Evolutionary conservation across 805 yeast species (phyloP).

Genomic region (Zygosaccharomyces pseudorouxii): DNA sequence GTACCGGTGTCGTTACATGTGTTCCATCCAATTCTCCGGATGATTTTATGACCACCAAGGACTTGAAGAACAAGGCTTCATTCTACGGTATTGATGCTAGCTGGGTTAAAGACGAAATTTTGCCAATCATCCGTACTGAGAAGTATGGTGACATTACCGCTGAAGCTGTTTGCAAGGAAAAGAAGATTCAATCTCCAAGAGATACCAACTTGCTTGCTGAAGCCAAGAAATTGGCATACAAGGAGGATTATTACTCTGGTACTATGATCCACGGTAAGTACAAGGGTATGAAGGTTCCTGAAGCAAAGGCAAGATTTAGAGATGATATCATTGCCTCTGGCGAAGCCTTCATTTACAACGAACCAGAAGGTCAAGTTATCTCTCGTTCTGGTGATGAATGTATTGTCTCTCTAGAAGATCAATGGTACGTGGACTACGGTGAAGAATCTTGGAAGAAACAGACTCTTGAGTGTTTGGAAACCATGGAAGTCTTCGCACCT

Average conservation of each 20-base stretch:
- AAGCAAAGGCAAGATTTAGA: conserved; percentile 82
- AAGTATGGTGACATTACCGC: conserved; percentile 89
- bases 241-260: conserved; percentile 95
- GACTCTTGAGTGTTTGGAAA: conserved; percentile 71
- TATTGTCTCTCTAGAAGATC: conserved; percentile 95
- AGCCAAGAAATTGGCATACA: conserved; percentile 93
- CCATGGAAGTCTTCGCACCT: conserved; percentile 71
- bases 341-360: conserved; percentile 84
- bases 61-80: conserved; percentile 83
- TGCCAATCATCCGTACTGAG: conserved; percentile 73
- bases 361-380: conserved; percentile 85
- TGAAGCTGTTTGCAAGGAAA: conserved; percentile 71
- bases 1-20: conserved; percentile 98
- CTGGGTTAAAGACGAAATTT: conserved; percentile 75
- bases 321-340: conserved; percentile 73
- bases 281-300: conserved; percentile 85
- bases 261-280: conserved; percentile 73
- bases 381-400: conserved; percentile 97
- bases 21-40: conserved; percentile 99
- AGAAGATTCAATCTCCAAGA: conserved; percentile 93
- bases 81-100: conserved; percentile 78
- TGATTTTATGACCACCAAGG: conserved; percentile 83
- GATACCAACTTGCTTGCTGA: conserved; percentile 79
- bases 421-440: conserved; percentile 97
- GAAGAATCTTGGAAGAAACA: conserved; percentile 82